phyloP scores from a whole-genome alignment of 805 yeast species.

The Brettanomyces nanus region DNA sequence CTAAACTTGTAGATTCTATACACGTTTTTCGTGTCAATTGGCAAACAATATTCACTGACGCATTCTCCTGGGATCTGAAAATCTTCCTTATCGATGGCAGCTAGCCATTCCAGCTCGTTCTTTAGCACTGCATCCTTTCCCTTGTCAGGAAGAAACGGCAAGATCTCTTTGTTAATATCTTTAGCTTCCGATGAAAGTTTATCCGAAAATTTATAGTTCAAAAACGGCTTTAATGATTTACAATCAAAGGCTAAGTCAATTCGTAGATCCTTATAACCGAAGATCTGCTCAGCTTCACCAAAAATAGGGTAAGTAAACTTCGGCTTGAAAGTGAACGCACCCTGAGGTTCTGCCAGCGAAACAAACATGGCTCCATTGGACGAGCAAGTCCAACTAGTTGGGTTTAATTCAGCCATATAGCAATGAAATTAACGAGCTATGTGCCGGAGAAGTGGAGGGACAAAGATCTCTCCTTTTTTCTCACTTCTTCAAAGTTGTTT shows the following conservation, averaged over 20 bases:
- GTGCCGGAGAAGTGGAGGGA: too few species aligned
- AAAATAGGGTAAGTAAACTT: conserved; percentile 85
- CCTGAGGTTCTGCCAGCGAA: conserved; percentile 49
- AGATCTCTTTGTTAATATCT: conserved; percentile 48
- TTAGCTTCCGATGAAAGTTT: conserved; percentile 50
- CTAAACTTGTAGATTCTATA: conserved; percentile 47
- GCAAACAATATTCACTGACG: conserved; percentile 24
- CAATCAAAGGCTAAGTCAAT: conserved; percentile 70
- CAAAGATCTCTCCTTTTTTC: too few species aligned
- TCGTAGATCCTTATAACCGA: conserved; percentile 67
- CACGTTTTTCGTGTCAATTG: conserved; percentile 16
- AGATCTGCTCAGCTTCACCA: conserved; percentile 85
- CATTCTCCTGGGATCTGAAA: conserved; percentile 25
- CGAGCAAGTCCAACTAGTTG: conserved; percentile 58
- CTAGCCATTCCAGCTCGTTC: conserved; percentile 65
- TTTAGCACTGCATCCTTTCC: conserved; percentile 40
- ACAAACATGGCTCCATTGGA: conserved; percentile 62
- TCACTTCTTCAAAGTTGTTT: background rate
- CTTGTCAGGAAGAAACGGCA: conserved; percentile 50
- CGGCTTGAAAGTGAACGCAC: conserved; percentile 64
- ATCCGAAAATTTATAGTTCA: conserved; percentile 48
- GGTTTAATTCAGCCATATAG: conserved; percentile 19
- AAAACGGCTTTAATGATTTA: conserved; percentile 62
- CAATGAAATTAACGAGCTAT: too few species aligned
- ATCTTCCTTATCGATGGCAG: conserved; percentile 38